These are phyloP conservation scores for Neurospora pannonica DNA, from an alignment of 495 filamentous ascomycete genomes.

Conservation along the genomic window DNA sequence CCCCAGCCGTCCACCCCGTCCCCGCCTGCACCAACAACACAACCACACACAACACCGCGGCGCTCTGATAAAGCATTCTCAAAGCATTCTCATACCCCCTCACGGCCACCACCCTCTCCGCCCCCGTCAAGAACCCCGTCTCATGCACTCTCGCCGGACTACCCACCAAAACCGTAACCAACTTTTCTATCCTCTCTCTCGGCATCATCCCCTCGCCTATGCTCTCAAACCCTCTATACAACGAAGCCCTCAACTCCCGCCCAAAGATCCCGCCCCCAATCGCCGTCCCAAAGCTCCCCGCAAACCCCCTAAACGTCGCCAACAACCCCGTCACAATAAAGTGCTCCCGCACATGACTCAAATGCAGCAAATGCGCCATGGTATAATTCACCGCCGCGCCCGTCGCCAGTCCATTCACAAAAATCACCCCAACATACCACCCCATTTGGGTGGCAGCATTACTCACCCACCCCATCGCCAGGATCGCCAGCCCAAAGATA, in stretches of 20 bases:
- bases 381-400: slow-evolving; percentile 69
- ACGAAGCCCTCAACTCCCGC: slow-evolving; percentile 43
- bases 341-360: slow-evolving; percentile 51
- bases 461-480: slow-evolving; percentile 40
- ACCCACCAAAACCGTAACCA: slow-evolving; percentile 56
- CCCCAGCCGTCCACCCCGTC: slow-evolving; percentile 51
- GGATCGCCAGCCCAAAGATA: slow-evolving; percentile 44
- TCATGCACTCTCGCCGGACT: slow-evolving; percentile 54
- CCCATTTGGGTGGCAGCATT: slow-evolving; percentile 33
- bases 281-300: slow-evolving; percentile 64
- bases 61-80: slow-evolving; percentile 47
- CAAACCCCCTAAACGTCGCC: slow-evolving; percentile 64
- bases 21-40: slow-evolving; percentile 54
- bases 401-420: slow-evolving; percentile 58
- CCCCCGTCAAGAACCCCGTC: slow-evolving; percentile 30
- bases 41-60: slow-evolving; percentile 42
- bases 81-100: slow-evolving; percentile 52
- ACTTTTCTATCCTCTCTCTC: slow-evolving; percentile 37
- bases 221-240: slow-evolving; percentile 46
- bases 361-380: slow-evolving; percentile 62
- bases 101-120: slow-evolving; percentile 52
- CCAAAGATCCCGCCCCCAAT: slow-evolving; percentile 69
- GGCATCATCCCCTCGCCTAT: slow-evolving; percentile 27
- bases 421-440: slow-evolving; percentile 46
- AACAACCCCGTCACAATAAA: slow-evolving; percentile 63